Base-by-base conservation (phyloP, 1,284 basidiomycete genomes). In the Cutaneotrichosporon cavernicola region DNA sequence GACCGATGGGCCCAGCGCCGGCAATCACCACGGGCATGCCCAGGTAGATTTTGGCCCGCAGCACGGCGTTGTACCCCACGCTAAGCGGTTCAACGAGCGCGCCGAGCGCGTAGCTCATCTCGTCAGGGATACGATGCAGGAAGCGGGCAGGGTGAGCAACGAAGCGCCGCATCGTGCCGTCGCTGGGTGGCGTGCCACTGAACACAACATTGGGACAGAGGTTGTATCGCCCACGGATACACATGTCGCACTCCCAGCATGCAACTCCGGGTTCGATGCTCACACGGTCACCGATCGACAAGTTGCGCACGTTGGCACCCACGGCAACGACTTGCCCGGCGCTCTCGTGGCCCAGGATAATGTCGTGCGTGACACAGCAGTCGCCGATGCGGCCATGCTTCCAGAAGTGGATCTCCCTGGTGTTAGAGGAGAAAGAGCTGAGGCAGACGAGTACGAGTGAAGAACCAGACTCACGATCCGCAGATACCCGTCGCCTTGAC, bases 211-310 rank as follows among this genome's bases (percentile, higher is more conserved):
- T 59, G 13, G 72, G 69, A 62, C 80, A 81, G 58, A 78, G 73
- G 67, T 80, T 80, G 60, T 73, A 73, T 32, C 72, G 58, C 5
- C 80, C 80, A 11, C 70, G 66, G 47, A 78, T 58, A 66, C 80
- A 81, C 49, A 70, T 62, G 6, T 71, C 70, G 66, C 81, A 82
- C 53, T 71, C 72, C 57, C 73, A 74, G 68, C 81, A 82, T 5
- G 78, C 74, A 31, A 81, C 77, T 43, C 81, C 81, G 2, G 81
- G 80, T 68, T 82, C 81, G 46, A 82, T 76, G 9, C 80, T 78
- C 7, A 82, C 80, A 16, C 81, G 69, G 66, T 82, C 81, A 10
- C 81, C 81, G 5, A 80, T 72, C 62, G 72, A 71, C 66, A 79
- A 76, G 14, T 69, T 67, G 38, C 67, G 72, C 21, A 82, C 81